A percentile compares a stretch with the other conserved stretches of the same genome.
phyloP scores from a whole-genome alignment of 345 rosid genomes.

The Citrus medica region DNA sequence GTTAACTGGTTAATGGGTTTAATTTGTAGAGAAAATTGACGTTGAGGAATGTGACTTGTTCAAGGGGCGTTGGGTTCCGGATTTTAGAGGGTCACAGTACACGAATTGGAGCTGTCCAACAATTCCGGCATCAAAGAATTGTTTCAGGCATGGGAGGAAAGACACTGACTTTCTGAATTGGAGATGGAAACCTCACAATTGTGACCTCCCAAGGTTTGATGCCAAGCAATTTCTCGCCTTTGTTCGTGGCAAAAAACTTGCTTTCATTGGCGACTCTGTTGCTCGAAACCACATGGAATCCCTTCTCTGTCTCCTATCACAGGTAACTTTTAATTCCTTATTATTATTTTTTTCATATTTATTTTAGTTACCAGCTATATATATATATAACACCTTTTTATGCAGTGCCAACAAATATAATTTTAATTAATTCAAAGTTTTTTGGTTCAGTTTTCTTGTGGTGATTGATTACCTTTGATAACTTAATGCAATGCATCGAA shows the following conservation, averaged over 20 bases:
- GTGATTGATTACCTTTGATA: no score
- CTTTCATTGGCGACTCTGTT: constrained; percentile 86
- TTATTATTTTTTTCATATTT: no score
- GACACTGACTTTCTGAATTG: constrained; percentile 70
- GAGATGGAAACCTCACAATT: constrained; percentile 87
- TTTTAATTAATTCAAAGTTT: no score
- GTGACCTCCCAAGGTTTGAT: constrained; percentile 67
- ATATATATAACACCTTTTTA: no score
- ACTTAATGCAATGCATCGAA: no score
- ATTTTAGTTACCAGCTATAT: no score
- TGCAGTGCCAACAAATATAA: no score
- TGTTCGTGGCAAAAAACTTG: constrained; percentile 70
- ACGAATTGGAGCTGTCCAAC: constrained; percentile 72
- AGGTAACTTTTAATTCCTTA: constrained; percentile 30
- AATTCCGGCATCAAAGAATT: constrained; percentile 73
- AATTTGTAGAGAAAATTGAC: background rate
- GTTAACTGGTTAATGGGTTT: background rate
- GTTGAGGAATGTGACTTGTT: constrained; percentile 53
- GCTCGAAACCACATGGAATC: constrained; percentile 94
- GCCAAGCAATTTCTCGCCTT: constrained; percentile 42
- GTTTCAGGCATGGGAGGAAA: constrained; percentile 67
- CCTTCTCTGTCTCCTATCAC: constrained; percentile 82
- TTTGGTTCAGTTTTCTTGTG: no score
- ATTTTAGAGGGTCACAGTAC: constrained; percentile 43
- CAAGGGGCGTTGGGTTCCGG: constrained; percentile 75